Evolutionary conservation across 2,329 filamentous ascomycete species (phyloP).

Genomic region (Exophiala phaeomuriformis): DNA sequence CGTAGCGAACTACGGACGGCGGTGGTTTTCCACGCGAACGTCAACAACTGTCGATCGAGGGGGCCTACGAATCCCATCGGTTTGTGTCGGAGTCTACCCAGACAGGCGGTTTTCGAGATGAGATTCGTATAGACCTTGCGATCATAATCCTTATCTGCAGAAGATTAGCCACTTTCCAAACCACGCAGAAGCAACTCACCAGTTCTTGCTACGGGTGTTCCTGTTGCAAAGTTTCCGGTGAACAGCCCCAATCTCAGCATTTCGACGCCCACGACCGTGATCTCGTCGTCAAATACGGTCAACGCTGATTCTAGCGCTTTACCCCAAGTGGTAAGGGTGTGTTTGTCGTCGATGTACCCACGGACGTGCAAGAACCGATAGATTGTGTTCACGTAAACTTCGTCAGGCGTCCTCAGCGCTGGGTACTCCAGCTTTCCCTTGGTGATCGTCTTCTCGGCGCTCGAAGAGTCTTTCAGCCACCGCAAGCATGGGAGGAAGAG

Average conservation of each 20-base stretch:
- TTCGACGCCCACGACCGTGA: constrained; percentile 76
- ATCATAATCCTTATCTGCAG: constrained; percentile 58
- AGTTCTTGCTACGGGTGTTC: constrained; percentile 16
- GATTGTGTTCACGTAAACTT: constrained; percentile 66
- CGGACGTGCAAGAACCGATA: constrained; percentile 88
- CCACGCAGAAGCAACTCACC: constrained; percentile 5
- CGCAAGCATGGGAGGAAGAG: constrained; percentile 41
- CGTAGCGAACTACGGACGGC: constrained; percentile 71
- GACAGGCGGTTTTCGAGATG: constrained; percentile 75
- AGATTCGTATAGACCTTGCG: constrained; percentile 58
- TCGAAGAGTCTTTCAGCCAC: constrained; percentile 61
- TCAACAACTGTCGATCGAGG: constrained; percentile 79
- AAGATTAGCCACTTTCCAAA: constrained; percentile 25
- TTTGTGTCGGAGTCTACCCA: constrained; percentile 75
- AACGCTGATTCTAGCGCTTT: constrained; percentile 67
- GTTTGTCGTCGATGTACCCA: constrained; percentile 70
- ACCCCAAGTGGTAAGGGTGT: constrained; percentile 78
- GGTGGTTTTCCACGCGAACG: constrained; percentile 75
- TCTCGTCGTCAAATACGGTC: constrained; percentile 62
- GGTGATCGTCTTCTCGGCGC: constrained; percentile 61
- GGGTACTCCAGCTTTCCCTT: constrained; percentile 19
- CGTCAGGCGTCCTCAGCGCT: constrained; percentile 53
- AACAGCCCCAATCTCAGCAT: constrained; percentile 72
- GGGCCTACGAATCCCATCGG: constrained; percentile 89
- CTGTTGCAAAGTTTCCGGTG: constrained; percentile 58